Evolutionary conservation across 2,329 filamentous ascomycete genomes (phyloP).

Genomic region (Penicillium sp.): DNA sequence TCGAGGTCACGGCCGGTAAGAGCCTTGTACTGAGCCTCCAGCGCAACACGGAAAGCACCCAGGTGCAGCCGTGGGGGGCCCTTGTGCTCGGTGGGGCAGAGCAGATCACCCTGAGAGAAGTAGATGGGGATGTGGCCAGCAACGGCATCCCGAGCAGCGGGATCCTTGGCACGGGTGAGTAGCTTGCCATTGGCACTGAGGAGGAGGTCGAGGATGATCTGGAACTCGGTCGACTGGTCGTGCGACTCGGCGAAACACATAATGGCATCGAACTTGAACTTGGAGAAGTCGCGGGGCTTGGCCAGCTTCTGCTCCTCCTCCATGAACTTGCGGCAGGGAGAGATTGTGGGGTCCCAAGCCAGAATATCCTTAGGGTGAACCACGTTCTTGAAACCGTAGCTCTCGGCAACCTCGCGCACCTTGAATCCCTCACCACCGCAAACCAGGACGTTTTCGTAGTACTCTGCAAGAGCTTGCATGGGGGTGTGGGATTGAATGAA

Average conservation of each 20-base stretch:
- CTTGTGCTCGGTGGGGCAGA: slow-evolving; percentile 70
- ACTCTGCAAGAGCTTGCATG: slow-evolving; percentile 76
- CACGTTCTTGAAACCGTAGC: slow-evolving; percentile 76
- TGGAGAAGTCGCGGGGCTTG: slow-evolving; percentile 72
- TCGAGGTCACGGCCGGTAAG: slow-evolving; percentile 73
- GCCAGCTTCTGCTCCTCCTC: slow-evolving; percentile 70
- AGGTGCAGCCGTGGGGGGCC: slow-evolving; percentile 71
- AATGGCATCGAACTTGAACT: slow-evolving; percentile 75
- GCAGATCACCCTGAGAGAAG: slow-evolving; percentile 70
- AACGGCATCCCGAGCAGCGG: slow-evolving; percentile 52
- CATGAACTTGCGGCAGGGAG: slow-evolving; percentile 72
- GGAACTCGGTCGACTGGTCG: slow-evolving; percentile 76
- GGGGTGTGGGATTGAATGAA: slow-evolving; percentile 80
- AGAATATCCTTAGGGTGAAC: slow-evolving; percentile 76
- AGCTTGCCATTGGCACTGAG: slow-evolving; percentile 71
- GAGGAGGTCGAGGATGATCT: slow-evolving; percentile 76
- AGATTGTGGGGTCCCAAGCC: slow-evolving; percentile 71
- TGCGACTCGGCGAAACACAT: slow-evolving; percentile 76
- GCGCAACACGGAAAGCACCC: slow-evolving; percentile 73
- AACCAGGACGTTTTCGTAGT: slow-evolving; percentile 77
- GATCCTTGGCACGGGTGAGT: slow-evolving; percentile 69
- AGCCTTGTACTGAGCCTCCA: slow-evolving; percentile 71
- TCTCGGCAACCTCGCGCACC: slow-evolving; percentile 73
- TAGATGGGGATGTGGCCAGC: slow-evolving; percentile 72
- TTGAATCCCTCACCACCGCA: slow-evolving; percentile 77